These are phyloP conservation scores for Tolypocladium tundrense DNA, from an alignment of 2,329 filamentous ascomycete genomes.

Conservation along the genomic window DNA sequence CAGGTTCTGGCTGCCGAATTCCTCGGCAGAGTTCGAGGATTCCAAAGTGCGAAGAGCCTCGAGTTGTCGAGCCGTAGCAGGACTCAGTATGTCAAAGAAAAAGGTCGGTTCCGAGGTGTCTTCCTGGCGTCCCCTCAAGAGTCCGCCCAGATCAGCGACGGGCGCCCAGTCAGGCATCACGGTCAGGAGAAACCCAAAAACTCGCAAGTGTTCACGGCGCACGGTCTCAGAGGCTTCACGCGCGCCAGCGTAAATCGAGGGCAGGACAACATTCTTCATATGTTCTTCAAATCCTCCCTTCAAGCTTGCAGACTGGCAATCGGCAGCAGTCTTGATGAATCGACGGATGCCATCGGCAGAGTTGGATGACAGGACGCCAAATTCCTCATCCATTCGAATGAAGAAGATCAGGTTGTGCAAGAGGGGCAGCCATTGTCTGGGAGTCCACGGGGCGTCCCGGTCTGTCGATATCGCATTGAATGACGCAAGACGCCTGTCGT, in stretches of 20 bases:
- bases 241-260: conserved; percentile 65
- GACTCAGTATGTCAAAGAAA: conserved; percentile 86
- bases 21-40: conserved; percentile 50
- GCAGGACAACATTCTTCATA: conserved; percentile 56
- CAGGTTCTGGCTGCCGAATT: conserved; percentile 67
- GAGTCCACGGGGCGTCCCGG: conserved; percentile 47
- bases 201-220: conserved; percentile 67
- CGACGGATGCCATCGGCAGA: conserved; percentile 71
- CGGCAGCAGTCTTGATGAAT: conserved; percentile 57
- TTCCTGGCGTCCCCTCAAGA: conserved; percentile 55
- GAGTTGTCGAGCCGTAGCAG: conserved; percentile 76
- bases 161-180: conserved; percentile 58
- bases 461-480: conserved; percentile 63
- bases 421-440: conserved; percentile 76
- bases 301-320: conserved; percentile 22
- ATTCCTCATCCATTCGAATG: conserved; percentile 77
- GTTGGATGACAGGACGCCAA: conserved; percentile 70
- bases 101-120: conserved; percentile 60
- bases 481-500: conserved; percentile 67
- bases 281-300: conserved; percentile 42
- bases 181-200: conserved; percentile 70
- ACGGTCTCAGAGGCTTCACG: conserved; percentile 75
- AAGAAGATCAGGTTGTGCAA: conserved; percentile 85
- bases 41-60: conserved; percentile 73
- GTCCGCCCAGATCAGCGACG: conserved; percentile 61